A percentile compares a stretch with the other conserved stretches of the same genome.
Evolutionary conservation across 331 rosid species (phyloP).

Genomic region (Pyracantha coccinea): DNA sequence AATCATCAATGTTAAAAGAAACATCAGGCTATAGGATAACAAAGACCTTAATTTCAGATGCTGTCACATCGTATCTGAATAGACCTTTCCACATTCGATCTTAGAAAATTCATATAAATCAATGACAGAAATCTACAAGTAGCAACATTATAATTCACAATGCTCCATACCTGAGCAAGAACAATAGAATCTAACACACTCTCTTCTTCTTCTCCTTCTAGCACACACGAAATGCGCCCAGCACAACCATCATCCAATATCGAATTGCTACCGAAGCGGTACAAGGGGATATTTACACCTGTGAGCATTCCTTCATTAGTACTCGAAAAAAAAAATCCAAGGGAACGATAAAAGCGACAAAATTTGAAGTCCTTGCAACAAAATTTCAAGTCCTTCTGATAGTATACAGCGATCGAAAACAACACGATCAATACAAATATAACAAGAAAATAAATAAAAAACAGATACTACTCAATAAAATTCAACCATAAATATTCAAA

Average conservation of each 20-base stretch:
- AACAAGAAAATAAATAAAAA: not conserved
- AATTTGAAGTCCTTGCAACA: not conserved
- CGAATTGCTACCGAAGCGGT: conserved; percentile 17
- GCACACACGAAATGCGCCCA: conserved; percentile 1
- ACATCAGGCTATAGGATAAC: not conserved
- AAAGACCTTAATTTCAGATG: conserved; percentile 31
- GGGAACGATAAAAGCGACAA: not conserved
- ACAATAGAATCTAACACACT: conserved; percentile 24
- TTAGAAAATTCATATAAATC: not conserved
- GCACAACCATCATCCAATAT: not conserved
- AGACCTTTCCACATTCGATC: conserved; percentile 28
- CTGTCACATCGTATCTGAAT: conserved; percentile 34
- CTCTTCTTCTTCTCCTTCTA: conserved; percentile 15
- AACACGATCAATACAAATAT: not conserved
- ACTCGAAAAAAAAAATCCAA: not conserved
- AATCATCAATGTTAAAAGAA: not conserved
- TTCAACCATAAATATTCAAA: not conserved
- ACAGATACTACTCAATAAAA: not conserved
- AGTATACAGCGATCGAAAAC: not conserved
- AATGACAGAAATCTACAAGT: not conserved
- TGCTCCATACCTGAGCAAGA: conserved; percentile 24
- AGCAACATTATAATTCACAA: not conserved
- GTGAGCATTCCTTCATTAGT: not conserved
- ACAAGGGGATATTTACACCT: conserved; percentile 25
- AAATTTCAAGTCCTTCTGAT: not conserved